Evolutionary conservation across 352 stramenopile genomes (phyloP), one percentile per base, ranked within the genome.

Genomic region (Thraustotheca clavata): DNA sequence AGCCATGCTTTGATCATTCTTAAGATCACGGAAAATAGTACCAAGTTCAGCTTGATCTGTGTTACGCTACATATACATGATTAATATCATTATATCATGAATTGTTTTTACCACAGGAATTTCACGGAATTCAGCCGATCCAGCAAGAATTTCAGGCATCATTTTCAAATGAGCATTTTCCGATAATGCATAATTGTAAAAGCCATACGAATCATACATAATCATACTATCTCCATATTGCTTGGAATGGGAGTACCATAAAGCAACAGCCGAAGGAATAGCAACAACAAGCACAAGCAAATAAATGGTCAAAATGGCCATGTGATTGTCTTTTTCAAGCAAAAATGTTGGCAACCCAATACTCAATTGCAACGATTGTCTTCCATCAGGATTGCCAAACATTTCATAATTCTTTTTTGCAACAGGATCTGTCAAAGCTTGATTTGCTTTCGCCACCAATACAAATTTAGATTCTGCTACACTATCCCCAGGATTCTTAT

Each of bases 171-270:
- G 77, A 43, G 92, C 95, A 73, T 98, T 78, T 71, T 98, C 92
- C 65, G 88, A 96, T 68, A 99, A 88, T 43, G 95, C 86, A 67
- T 98, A 94, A 79, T 99, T 98, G 80, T 97, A 99, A 76, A 98
- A 98, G 33, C 91, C 91, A 75, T 99, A 99, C 59, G 96, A 98
- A 76, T 99, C 95, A 80, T 99, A 99, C 94, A 99, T 98, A 75
- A 99, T 97, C 83, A 99, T 98, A 71, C 96, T 98, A 80, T 99
- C 96, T 31, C 96, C 96, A 72, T 98, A 99, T 70, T 97, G 96
- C 78, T 99, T 98, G 69, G 90, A 98, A 74, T 96, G 85, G 69
- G 89, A 93, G 78, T 97, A 97, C 82, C 96, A 99, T 4, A 92
- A 78, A 65, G 88, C 96, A 0, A 98, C 95, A 57, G 83, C 91